phyloP scores from a whole-genome alignment of 257 asterid genomes.

The Plantago elongata region DNA sequence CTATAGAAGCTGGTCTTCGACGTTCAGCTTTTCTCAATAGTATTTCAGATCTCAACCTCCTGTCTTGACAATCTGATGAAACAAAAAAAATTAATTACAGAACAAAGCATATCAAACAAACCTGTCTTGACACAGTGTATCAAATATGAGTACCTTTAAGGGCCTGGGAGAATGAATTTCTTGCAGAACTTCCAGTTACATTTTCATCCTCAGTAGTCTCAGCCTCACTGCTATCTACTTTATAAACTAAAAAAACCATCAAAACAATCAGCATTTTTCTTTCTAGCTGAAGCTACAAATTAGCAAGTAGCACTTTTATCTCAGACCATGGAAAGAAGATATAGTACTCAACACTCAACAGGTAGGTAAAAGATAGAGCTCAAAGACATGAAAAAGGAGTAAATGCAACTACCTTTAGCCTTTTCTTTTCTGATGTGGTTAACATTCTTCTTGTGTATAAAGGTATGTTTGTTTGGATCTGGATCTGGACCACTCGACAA shows the following conservation, averaged over 20 bases:
- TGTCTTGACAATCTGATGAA: constrained; percentile 74
- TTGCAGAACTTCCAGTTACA: constrained; percentile 57
- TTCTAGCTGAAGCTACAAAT: constrained; percentile 12
- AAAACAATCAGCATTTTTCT: constrained; percentile 16
- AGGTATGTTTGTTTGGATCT: constrained; percentile 58
- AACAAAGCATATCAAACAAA: background rate
- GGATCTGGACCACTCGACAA: constrained; percentile 72
- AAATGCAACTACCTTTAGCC: constrained; percentile 51
- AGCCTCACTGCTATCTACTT: constrained; percentile 55
- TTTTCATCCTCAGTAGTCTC: constrained; percentile 74
- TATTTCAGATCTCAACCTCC: constrained; percentile 56
- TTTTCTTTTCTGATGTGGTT: constrained; percentile 57
- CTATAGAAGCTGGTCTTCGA: constrained; percentile 68
- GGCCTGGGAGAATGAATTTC: constrained; percentile 88
- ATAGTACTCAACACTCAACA: constrained; percentile 3
- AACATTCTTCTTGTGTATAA: constrained; percentile 40
- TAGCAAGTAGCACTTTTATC: constrained; percentile 1
- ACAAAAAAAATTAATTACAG: constrained; percentile 17
- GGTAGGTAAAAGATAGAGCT: constrained; percentile 13
- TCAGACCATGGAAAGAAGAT: constrained; percentile 2
- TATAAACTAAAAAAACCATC: constrained; percentile 39
- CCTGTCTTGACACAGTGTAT: background rate
- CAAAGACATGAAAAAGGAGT: constrained; percentile 19
- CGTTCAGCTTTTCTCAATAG: constrained; percentile 48
- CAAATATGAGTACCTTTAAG: constrained; percentile 54